These are phyloP conservation scores for Mucor racemosus DNA, from an alignment of 371 early-diverging fungal genomes.

Conservation along the genomic window DNA sequence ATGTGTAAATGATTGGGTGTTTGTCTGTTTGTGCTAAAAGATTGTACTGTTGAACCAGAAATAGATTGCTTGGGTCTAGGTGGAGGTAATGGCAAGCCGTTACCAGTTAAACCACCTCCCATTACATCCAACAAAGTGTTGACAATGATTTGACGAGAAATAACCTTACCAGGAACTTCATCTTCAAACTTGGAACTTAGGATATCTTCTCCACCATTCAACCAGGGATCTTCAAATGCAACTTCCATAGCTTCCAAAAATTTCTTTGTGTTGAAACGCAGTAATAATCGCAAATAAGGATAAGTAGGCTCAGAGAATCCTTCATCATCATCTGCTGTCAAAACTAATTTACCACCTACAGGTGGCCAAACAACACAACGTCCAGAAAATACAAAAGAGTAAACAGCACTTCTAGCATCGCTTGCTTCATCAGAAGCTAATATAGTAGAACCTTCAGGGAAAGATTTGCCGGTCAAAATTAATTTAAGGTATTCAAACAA, in stretches of 20 bases:
- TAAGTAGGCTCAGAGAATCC: constrained; percentile 69
- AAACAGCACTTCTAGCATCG: constrained; percentile 74
- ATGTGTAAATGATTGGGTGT: constrained; percentile 16
- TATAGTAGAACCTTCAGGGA: constrained; percentile 66
- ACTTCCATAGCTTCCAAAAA: constrained; percentile 68
- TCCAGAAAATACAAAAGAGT: constrained; percentile 80
- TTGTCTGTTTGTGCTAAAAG: constrained; percentile 30
- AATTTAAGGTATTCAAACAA: constrained; percentile 76
- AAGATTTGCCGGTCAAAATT: constrained; percentile 74
- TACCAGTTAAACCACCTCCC: constrained; percentile 46
- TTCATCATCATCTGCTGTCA: constrained; percentile 64
- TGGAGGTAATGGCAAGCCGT: constrained; percentile 33
- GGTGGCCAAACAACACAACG: constrained; percentile 77
- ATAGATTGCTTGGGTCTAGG: constrained; percentile 50
- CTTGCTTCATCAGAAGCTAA: constrained; percentile 58
- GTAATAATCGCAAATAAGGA: constrained; percentile 73
- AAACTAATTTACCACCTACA: constrained; percentile 57
- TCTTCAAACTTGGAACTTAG: constrained; percentile 57
- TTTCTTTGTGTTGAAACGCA: constrained; percentile 70
- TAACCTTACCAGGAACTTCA: constrained; percentile 63
- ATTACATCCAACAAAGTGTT: constrained; percentile 72
- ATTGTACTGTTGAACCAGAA: constrained; percentile 50
- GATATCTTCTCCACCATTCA: constrained; percentile 67
- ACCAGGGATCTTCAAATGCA: constrained; percentile 74
- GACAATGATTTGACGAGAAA: constrained; percentile 78